Evolutionary conservation across 768 basidiomycete species (phyloP), one percentile per base, ranked within the genome.

Genomic region (Lyophyllum semitale): DNA sequence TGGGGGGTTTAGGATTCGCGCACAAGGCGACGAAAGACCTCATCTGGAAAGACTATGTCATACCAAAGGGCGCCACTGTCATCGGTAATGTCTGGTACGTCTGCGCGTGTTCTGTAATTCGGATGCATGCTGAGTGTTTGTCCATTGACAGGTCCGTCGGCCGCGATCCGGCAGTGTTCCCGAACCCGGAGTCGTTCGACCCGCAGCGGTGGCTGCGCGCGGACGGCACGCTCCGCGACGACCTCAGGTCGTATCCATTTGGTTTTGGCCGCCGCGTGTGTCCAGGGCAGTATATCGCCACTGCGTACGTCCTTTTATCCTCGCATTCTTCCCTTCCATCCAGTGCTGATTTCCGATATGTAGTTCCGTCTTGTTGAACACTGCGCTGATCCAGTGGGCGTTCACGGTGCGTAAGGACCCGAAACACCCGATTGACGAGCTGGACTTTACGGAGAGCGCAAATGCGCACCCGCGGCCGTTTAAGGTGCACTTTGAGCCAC

Each of bases 21-120:
- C 88, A 91, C 59, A 79, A 80, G 42, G 81, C 87, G 1, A 83
- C 81, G 1, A 80, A 79, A 52, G 87, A 89, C 48, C 80, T 91
- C 27, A 64, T 81, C 23, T 89, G 84, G 76, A 66, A 75, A 43
- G 73, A 76, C 20, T 79, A 79, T 51, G 59, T 79, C 6, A 85
- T 86, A 40, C 82, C 84, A 9, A 73, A 75, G 58, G 85, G 84
- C 2, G 73, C 85, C 1, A 79, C 77, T 8, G 77, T 87, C 17
- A 78, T 84, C 26, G 84, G 83, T 0, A 87, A 85, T 59, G 77
- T 82, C 18, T 87, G 85, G 84, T 38, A 18, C 37, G 37, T 38
- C n/a, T n/a, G 7, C 37, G n/a, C n/a, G n/a, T n/a, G n/a, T n/a
- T n/a, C n/a, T n/a, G n/a, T n/a, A n/a, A n/a, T n/a, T n/a, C n/a